These are phyloP conservation scores for Neurospora discreta DNA, from an alignment of 495 filamentous ascomycete species.

Conservation along the genomic window DNA sequence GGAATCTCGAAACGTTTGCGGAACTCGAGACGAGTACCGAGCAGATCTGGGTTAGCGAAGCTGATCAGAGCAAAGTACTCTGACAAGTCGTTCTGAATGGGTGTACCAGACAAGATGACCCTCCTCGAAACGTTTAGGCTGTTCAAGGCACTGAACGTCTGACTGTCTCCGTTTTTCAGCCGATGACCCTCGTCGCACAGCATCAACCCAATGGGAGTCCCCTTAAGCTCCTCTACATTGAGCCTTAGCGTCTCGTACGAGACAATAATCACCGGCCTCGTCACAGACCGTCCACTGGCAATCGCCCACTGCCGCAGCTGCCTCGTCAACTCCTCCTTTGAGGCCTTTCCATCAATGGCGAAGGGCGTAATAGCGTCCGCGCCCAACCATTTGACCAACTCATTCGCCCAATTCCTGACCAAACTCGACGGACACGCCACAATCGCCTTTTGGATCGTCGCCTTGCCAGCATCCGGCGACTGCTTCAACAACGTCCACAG, in stretches of 20 bases:
- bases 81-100: slow-evolving; percentile 94
- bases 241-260: slow-evolving; percentile 94
- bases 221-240: slow-evolving; percentile 77
- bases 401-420: slow-evolving; percentile 96
- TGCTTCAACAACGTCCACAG: slow-evolving; percentile 98
- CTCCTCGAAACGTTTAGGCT: slow-evolving; percentile 79
- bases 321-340: slow-evolving; percentile 79
- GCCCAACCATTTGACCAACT: slow-evolving; percentile 90
- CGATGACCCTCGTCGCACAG: slow-evolving; percentile 98
- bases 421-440: slow-evolving; percentile 98
- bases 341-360: slow-evolving; percentile 91
- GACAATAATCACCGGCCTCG: slow-evolving; percentile 95
- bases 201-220: slow-evolving; percentile 81
- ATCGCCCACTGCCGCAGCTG: slow-evolving; percentile 95
- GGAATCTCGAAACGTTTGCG: slow-evolving; percentile 90
- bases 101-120: slow-evolving; percentile 93
- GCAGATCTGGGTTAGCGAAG: slow-evolving; percentile 89
- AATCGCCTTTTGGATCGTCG: slow-evolving; percentile 92
- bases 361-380: slow-evolving; percentile 86
- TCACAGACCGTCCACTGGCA: slow-evolving; percentile 77
- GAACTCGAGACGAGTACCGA: slow-evolving; percentile 85
- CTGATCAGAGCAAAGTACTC: slow-evolving; percentile 96
- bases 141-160: slow-evolving; percentile 85
- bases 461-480: slow-evolving; percentile 84
- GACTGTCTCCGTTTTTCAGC: slow-evolving; percentile 94